phyloP scores from a whole-genome alignment of 164 flowering plant genomes.

The Houttuynia cordata region DNA sequence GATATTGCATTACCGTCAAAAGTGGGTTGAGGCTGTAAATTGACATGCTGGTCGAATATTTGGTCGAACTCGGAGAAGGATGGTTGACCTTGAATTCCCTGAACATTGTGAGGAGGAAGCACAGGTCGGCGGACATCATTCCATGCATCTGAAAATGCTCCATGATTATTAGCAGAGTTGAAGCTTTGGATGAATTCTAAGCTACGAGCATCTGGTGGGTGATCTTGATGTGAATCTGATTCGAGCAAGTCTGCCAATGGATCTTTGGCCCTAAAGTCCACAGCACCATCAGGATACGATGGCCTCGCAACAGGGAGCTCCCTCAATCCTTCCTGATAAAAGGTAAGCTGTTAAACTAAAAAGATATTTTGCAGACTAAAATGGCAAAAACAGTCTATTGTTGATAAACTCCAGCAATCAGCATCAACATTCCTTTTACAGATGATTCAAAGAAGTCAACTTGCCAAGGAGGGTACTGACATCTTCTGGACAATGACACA shows the following conservation, averaged over 20 bases:
- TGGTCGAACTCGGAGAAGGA: slow-evolving; percentile 26
- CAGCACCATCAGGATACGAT: slow-evolving; percentile 21
- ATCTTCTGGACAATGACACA: no score
- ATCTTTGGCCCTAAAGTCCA: slow-evolving; percentile 18
- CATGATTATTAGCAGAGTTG: slow-evolving; percentile 33
- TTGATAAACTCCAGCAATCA: no score
- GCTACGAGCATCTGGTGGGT: slow-evolving; percentile 38
- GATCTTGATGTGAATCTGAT: slow-evolving; percentile 34
- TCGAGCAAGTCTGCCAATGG: slow-evolving; percentile 49
- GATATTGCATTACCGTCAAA: slow-evolving; percentile 40
- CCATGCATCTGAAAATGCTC: slow-evolving; percentile 58
- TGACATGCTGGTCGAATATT: slow-evolving; percentile 16
- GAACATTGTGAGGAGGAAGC: slow-evolving; percentile 21
- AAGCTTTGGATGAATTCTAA: slow-evolving; percentile 52
- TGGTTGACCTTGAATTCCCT: slow-evolving; percentile 14
- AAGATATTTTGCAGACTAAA: no score
- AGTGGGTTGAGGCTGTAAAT: slow-evolving; percentile 36
- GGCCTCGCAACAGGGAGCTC: slow-evolving; percentile 60
- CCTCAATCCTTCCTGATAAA: slow-evolving; percentile 48
- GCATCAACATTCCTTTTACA: no score
- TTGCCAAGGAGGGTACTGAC: no score
- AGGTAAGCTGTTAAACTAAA: no score
- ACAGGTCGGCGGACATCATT: slow-evolving; percentile 51
- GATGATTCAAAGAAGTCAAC: no score
- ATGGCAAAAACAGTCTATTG: no score